A percentile compares a stretch with the other conserved stretches of the same genome.
Evolutionary conservation across 2,329 filamentous ascomycete species (phyloP).

Genomic region (Pleurostoma richardsiae): DNA sequence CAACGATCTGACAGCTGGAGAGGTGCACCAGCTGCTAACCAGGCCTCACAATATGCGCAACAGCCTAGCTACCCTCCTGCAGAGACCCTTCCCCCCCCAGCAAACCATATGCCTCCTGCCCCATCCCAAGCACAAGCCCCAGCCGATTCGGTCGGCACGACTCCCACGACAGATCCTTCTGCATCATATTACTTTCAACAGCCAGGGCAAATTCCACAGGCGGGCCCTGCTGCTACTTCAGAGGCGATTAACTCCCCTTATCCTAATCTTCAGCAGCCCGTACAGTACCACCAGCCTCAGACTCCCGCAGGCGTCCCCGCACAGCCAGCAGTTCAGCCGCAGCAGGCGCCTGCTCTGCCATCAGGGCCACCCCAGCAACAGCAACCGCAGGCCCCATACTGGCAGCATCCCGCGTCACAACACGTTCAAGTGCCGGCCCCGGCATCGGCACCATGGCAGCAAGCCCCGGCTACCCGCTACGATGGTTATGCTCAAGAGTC

Average conservation of each 20-base stretch:
- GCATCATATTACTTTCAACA: conserved; percentile 53
- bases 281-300: conserved; percentile 34
- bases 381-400: conserved; percentile 38
- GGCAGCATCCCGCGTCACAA: conserved; percentile 37
- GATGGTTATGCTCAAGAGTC: conserved; percentile 50
- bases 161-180: conserved; percentile 43
- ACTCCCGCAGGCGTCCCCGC: conserved; percentile 31
- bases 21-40: conserved; percentile 28
- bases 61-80: conserved; percentile 24
- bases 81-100: conserved; percentile 22
- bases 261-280: conserved; percentile 42
- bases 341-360: conserved; percentile 20
- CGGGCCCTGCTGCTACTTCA: conserved; percentile 28
- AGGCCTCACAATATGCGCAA: conserved; percentile 27
- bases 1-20: conserved; percentile 51
- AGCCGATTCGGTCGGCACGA: conserved; percentile 23
- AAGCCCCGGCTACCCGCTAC: conserved; percentile 29
- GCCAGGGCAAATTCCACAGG: conserved; percentile 27
- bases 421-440: conserved; percentile 32
- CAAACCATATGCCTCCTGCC: conserved; percentile 23
- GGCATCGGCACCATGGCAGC: conserved; percentile 33
- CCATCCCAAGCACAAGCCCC: conserved; percentile 21
- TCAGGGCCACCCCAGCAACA: conserved; percentile 18
- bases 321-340: conserved; percentile 27
- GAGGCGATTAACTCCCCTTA: conserved; percentile 46